Evolutionary conservation across 2,329 filamentous ascomycete genomes (phyloP).

Genomic region (Fusarium clavum): DNA sequence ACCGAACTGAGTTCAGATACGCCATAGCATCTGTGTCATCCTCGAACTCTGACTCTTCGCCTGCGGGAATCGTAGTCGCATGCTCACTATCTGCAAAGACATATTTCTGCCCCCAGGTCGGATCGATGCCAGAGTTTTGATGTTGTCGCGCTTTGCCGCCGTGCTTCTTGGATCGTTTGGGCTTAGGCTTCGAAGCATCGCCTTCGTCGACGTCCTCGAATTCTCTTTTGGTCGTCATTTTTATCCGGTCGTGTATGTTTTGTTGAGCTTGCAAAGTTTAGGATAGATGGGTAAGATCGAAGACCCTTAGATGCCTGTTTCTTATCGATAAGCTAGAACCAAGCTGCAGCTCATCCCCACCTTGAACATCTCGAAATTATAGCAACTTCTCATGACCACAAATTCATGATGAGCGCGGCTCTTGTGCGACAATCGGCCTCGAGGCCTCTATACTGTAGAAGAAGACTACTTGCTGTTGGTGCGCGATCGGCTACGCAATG

Average conservation of each 20-base stretch:
- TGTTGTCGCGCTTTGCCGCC: constrained; percentile 53
- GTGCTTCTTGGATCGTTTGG: constrained; percentile 47
- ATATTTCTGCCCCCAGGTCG: constrained; percentile 76
- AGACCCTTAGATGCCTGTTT: constrained; percentile 21
- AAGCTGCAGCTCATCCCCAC: constrained; percentile 28
- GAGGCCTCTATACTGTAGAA: background rate
- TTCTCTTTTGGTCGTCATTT: constrained; percentile 54
- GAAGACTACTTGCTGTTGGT: background rate
- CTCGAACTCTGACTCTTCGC: constrained; percentile 74
- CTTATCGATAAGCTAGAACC: constrained; percentile 40
- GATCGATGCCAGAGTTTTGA: constrained; percentile 64
- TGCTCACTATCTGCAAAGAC: constrained; percentile 74
- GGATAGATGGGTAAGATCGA: constrained; percentile 10
- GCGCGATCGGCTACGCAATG: constrained; percentile 36
- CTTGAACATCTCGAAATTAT: constrained; percentile 5
- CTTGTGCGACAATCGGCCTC: constrained; percentile 43
- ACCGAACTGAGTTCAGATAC: constrained; percentile 79
- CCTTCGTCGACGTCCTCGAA: constrained; percentile 48
- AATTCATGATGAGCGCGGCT: constrained; percentile 50
- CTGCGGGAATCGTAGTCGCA: constrained; percentile 56
- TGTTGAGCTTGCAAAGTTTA: constrained; percentile 16
- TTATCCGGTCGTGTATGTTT: background rate
- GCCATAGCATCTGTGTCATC: constrained; percentile 75
- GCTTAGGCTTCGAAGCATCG: constrained; percentile 44
- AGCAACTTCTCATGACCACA: constrained; percentile 40